Base-by-base conservation (phyloP, 2,329 filamentous ascomycete species). In the Ophiocordyceps camponoti-rufipedis region DNA sequence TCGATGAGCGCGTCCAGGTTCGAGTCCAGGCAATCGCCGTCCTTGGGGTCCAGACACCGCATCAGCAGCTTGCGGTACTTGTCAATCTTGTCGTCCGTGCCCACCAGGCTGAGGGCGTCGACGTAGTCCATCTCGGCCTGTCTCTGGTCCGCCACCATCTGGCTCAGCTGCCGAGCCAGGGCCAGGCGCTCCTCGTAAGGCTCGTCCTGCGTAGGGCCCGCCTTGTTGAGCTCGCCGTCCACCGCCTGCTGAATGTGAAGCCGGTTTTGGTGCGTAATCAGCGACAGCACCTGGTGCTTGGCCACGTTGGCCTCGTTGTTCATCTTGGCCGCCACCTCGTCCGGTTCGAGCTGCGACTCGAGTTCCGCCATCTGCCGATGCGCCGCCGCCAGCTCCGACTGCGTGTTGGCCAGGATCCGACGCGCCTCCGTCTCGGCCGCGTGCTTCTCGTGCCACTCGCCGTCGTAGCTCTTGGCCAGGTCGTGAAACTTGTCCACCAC, bases 361-460 rank as follows among this genome's bases (percentile, higher is more conserved):
- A 78, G 60, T n/a, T 76, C 72, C 33, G 68, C 64, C 38, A 80
- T 71, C 51, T 80, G 72, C 47, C 75, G 71, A 12, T 70, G 72
- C 14, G 82, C 65, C 1, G 67, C 64, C 41, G 74, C 71, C 4
- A 85, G 68, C 56, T 89, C 84, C 31, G 73, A 69, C 50, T 82
- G 75, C 0, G 82, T 79, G 52, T 80, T 80, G 48, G 70, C 68
- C 14, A 85, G 68, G 46, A 80, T 75, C 14, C 75, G 70, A 44
- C 74, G 74, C 3, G 80, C 80, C 56, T 84, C 82, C 28, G 72
- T 71, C 54, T 83, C 79, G 3, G 77, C 77, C 16, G 73, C 70
- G 45, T 85, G 77, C 56, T 85, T 86, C 51, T 87, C 82, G 45
- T 74, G 71, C 54, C 85, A 75, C 57, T 89, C 82, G 28, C 80